Base-by-base conservation (phyloP, 2,329 filamentous ascomycete genomes). In the Chaetoscypha palmicola region DNA sequence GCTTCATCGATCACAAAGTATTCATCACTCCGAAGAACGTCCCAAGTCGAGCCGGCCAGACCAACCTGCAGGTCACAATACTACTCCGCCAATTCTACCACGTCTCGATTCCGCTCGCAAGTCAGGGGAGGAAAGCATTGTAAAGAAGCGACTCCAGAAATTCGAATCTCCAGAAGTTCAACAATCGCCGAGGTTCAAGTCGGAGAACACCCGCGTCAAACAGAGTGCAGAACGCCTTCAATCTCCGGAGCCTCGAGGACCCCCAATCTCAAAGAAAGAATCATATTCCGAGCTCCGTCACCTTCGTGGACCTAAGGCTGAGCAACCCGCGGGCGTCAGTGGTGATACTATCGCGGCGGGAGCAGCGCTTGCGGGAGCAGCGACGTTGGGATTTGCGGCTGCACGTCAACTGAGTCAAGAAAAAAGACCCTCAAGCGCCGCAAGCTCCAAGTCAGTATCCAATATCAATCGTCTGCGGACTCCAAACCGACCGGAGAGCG, bases 401-500 rank as follows among this genome's bases (percentile, higher is more conserved):
- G 53, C 56, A 28, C 52, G 57, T 14, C 55, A 54, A 48, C 26
- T 52, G 17, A 61, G 55, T 48, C 46, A 49, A 57, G 59, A 61
- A 51, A 50, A 54, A 24, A 50, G 58, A 35, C 56, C 55, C n/a
- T 39, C 32, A 12, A 61, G 54, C 45, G 54, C 52, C 17, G 48
- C 56, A 47, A 58, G 51, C 28, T 50, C 54, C 39, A 49, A 53
- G 48, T 57, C 58, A 28, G 42, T 49, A 33, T 53, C 60, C 16
- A 58, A 58, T 39, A 58, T 60, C 26, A 60, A 57, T 48, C 56
- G 60, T 14, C 43, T 62, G 31, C 55, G 57, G 33, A 62, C 59
- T 7, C 59, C 60, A 30, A 56, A 60, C 45, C 73, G 81, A 61
- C 76, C 84, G 63, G 76, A 82, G 53, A 86, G 81, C 62, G 64